Conservation (phyloP, 2,329 filamentous ascomycete genomes). For the Beauveria australis region DNA sequence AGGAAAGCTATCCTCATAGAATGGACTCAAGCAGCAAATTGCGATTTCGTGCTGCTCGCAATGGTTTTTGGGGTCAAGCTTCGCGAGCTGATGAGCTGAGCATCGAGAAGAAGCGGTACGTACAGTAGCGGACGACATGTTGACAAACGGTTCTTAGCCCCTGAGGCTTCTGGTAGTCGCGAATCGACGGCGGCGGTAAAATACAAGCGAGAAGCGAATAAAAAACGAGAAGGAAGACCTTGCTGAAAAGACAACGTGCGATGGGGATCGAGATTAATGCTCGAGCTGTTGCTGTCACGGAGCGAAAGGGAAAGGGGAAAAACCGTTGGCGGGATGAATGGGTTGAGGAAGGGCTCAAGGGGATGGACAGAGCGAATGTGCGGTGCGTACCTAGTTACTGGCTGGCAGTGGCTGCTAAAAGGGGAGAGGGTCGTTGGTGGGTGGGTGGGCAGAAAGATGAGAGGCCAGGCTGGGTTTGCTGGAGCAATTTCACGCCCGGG, state of each 20-base stretch:
- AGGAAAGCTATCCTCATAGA: not conserved
- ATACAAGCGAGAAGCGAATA: not conserved
- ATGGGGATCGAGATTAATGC: slow-evolving; percentile 2
- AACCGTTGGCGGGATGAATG: slow-evolving; percentile 9
- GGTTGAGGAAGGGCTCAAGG: slow-evolving; percentile 11
- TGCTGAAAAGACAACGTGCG: not conserved
- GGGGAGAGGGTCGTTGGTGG: slow-evolving; percentile 13
- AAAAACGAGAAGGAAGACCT: not conserved
- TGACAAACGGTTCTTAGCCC: slow-evolving; percentile 9
- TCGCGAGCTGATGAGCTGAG: not conserved
- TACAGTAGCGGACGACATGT: slow-evolving; percentile 19
- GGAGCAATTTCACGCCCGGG: slow-evolving; percentile 15
- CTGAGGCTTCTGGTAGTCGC: slow-evolving; percentile 7
- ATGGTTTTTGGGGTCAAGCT: not conserved
- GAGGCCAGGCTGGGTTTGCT: not conserved
- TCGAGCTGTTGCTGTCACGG: slow-evolving; percentile 1
- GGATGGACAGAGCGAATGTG: slow-evolving; percentile 1
- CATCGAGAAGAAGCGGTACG: slow-evolving; percentile 9
- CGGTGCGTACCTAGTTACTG: not conserved
- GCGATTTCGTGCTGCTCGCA: not conserved
- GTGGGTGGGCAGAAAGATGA: slow-evolving; percentile 10
- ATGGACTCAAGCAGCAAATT: not conserved
- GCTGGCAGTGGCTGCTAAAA: slow-evolving; percentile 11
- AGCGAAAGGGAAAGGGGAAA: not conserved
- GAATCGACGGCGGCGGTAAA: slow-evolving; percentile 5